Conservation (phyloP, 768 basidiomycete species). For the Russula earlei region DNA sequence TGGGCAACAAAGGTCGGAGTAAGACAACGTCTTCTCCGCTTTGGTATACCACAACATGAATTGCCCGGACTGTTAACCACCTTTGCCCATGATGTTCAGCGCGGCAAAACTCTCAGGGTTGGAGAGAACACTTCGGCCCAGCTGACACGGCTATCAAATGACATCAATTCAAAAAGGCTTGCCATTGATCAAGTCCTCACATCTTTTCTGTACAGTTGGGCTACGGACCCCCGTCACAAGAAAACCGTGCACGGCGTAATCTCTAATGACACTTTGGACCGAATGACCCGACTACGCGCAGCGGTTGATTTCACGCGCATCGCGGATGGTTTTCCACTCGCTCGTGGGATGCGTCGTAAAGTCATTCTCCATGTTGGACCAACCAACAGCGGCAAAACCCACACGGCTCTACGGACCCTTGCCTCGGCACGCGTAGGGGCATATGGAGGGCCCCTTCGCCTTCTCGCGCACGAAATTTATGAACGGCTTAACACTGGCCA, state of each 20-base stretch:
- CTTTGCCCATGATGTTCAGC: slow-evolving; percentile 34
- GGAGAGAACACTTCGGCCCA: slow-evolving; percentile 30
- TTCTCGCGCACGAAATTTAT: slow-evolving; percentile 94
- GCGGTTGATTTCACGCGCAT: slow-evolving; percentile 32
- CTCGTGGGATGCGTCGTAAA: slow-evolving; percentile 58
- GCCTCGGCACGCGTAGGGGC: slow-evolving; percentile 64
- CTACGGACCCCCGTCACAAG: slow-evolving; percentile 26
- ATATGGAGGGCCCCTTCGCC: slow-evolving; percentile 85
- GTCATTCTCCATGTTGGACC: slow-evolving; percentile 96
- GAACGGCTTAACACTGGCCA: slow-evolving; percentile 83
- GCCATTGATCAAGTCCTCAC: slow-evolving; percentile 41
- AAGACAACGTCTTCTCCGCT: slow-evolving; percentile 34
- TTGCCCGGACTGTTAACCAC: slow-evolving; percentile 32
- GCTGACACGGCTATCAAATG: slow-evolving; percentile 36
- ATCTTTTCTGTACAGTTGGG: slow-evolving; percentile 51
- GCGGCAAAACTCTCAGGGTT: slow-evolving; percentile 16
- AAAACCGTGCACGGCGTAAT: not conserved
- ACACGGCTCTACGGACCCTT: slow-evolving; percentile 83
- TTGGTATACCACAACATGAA: slow-evolving; percentile 40
- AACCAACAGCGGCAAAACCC: slow-evolving; percentile 96
- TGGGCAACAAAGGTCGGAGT: slow-evolving; percentile 22
- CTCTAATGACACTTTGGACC: slow-evolving; percentile 21
- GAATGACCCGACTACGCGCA: slow-evolving; percentile 26
- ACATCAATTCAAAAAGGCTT: slow-evolving; percentile 23
- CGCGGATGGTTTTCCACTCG: slow-evolving; percentile 38